A percentile compares a stretch with the other conserved stretches of the same genome.
These are phyloP conservation scores for Xylariaceae sp. DNA, from an alignment of 2,329 filamentous ascomycete species.

Conservation along the genomic window DNA sequence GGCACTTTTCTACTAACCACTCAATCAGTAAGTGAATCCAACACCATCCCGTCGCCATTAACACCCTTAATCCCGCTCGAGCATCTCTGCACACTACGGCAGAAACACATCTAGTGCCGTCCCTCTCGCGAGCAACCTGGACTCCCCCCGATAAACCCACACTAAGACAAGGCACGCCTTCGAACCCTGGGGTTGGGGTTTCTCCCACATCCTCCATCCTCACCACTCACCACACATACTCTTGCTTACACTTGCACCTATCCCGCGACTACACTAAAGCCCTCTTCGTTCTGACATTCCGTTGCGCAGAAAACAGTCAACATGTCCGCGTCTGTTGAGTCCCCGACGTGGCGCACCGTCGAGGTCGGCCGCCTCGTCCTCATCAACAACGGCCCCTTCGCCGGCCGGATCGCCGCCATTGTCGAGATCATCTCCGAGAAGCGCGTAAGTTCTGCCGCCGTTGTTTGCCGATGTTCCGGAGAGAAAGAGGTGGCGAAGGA, in stretches of 20 bases:
- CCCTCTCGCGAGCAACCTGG: background rate
- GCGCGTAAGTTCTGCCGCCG: slow-evolving; percentile 68
- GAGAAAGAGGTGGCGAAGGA: slow-evolving; percentile 8
- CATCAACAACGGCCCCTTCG: slow-evolving; percentile 75
- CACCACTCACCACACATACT: slow-evolving; percentile 6
- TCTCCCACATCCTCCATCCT: no score
- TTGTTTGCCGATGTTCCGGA: background rate
- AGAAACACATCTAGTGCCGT: background rate
- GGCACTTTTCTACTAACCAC: slow-evolving; percentile 12
- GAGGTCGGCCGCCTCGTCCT: slow-evolving; percentile 97
- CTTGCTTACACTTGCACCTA: background rate
- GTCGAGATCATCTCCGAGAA: slow-evolving; percentile 99
- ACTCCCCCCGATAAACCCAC: slow-evolving; percentile 5
- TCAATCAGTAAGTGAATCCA: slow-evolving; percentile 22
- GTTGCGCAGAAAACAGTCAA: slow-evolving; percentile 10
- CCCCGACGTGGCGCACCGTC: slow-evolving; percentile 88
- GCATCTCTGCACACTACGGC: background rate
- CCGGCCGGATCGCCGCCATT: slow-evolving; percentile 84
- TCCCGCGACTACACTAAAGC: background rate
- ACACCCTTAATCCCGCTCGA: background rate
- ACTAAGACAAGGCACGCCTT: slow-evolving; percentile 1
- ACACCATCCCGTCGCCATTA: background rate
- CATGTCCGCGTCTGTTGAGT: slow-evolving; percentile 62
- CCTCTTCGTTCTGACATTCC: slow-evolving; percentile 20
- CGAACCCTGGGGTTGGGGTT: slow-evolving; percentile 1